Base-by-base conservation (phyloP, 768 basidiomycete species). In the Mycena pura region DNA sequence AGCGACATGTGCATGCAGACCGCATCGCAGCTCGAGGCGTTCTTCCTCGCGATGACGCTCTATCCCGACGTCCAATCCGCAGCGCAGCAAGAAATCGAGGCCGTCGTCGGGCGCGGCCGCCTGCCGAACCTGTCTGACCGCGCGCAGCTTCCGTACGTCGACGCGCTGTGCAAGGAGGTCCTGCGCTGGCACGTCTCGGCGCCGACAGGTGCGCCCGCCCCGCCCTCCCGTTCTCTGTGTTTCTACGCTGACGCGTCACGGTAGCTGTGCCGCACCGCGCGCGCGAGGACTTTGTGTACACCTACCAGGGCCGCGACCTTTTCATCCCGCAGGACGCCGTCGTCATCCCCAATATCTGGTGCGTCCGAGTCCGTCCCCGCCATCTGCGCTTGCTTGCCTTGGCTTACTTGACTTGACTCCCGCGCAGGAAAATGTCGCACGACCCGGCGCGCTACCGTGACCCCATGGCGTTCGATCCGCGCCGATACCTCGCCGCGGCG, bases 71-170 rank as follows among this genome's bases (percentile, higher is more conserved):
- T 69, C 1, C 73, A 72, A 45, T n/a, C 25, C 13, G 57, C 56
- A 28, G 73, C 72, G 8, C 70, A 70, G n/a, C 58, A 61, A 7
- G 73, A 73, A 38, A 39, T 74, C 14, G 71, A 73, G 32, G 22
- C n/a, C 7, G 67, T 71, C 50, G 5, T 59, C n/a, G 49, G 61
- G 3, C 7, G 24, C 17, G 57, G 63, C 24, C 22, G 62, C 15
- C 43, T 70, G 10, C 73, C 73, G 1, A 53, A 32, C 8, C 47
- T 72, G 21, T 57, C 52, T 6, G 70, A 72, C 15, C 48, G 65
- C 32, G 28, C 34, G 3, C 51, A 50, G 27, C 63, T 71, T 6
- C 68, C 64, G 2, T 71, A 66, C 43, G 31, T 65, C 17, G 49
- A 63, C n/a, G 52, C 56, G 10, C 21, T 69, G 43, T 40, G 61